Evolutionary conservation across 148 eudicot species (phyloP).

Genomic region (Rhododendron griersonianum): DNA sequence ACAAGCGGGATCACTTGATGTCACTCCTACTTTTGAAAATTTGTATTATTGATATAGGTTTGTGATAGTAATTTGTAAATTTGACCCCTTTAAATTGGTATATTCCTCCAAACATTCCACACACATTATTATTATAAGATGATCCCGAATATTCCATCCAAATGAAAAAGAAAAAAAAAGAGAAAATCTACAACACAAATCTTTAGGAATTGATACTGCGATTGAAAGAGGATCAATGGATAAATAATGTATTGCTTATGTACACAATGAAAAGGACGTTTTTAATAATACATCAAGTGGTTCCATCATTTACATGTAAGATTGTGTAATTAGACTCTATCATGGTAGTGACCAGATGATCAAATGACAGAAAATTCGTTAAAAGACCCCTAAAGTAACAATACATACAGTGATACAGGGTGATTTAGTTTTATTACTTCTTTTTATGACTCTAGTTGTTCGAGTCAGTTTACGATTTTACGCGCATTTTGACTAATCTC

Average conservation of each 20-base stretch:
- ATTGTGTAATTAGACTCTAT: background rate
- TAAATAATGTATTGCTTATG: background rate
- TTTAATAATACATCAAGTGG: background rate
- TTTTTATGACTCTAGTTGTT: no score
- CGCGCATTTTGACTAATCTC: no score
- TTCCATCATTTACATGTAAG: background rate
- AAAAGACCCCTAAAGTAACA: background rate
- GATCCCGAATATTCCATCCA: no score
- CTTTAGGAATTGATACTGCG: background rate
- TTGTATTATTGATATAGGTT: no score
- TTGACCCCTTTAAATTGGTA: background rate
- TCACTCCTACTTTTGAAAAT: no score
- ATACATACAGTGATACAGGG: background rate
- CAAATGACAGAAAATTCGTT: no score
- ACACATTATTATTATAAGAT: no score
- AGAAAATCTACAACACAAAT: background rate
- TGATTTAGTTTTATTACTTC: no score
- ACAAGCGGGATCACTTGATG: no score
- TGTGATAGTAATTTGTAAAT: no score
- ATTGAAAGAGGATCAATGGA: background rate
- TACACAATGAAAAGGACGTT: background rate
- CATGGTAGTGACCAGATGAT: background rate
- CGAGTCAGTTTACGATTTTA: no score
- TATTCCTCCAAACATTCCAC: background rate
- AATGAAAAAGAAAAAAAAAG: no score